Evolutionary conservation across 768 basidiomycete species (phyloP).

Genomic region (Auricularia sp.): DNA sequence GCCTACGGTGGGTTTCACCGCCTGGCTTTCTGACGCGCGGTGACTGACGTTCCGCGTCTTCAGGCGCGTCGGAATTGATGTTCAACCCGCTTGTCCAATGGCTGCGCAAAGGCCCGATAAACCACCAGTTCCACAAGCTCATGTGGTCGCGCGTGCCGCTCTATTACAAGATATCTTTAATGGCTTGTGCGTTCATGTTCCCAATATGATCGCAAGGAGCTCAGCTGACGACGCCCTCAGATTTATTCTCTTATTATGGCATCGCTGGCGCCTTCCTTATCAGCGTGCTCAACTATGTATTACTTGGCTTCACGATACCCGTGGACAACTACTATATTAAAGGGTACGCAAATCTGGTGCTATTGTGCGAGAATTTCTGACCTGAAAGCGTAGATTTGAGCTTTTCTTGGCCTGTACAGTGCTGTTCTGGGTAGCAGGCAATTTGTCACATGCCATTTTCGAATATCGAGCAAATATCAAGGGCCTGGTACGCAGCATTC

Average conservation of each 20-base stretch:
- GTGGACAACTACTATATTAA: conserved; percentile 15
- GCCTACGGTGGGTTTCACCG: conserved; percentile 3
- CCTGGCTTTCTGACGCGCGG: not conserved
- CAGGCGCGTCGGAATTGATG: conserved; percentile 21
- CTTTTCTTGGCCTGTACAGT: not conserved
- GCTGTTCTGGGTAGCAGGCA: conserved; percentile 15
- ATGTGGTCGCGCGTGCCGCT: conserved; percentile 5
- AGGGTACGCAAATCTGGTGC: not conserved
- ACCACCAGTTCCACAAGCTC: conserved; percentile 9
- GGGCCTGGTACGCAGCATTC: conserved; percentile 9
- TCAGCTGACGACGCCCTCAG: not conserved
- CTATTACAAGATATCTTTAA: conserved; percentile 7
- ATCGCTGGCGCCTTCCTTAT: conserved; percentile 19
- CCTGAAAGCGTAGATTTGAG: too few species aligned
- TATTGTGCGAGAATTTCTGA: not conserved
- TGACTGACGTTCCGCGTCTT: not conserved
- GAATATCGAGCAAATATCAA: conserved; percentile 13
- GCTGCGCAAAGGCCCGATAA: conserved; percentile 25
- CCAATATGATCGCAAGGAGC: too few species aligned
- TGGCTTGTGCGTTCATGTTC: not conserved
- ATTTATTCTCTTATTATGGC: conserved; percentile 11
- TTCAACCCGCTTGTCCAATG: conserved; percentile 27
- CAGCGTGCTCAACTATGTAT: conserved; percentile 20
- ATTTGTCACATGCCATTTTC: conserved; percentile 12
- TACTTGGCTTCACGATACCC: conserved; percentile 18